A percentile compares a stretch with the other conserved stretches of the same genome.
Evolutionary conservation across 164 flowering plant genomes (phyloP).

Genomic region (Stephania yunnanensis): DNA sequence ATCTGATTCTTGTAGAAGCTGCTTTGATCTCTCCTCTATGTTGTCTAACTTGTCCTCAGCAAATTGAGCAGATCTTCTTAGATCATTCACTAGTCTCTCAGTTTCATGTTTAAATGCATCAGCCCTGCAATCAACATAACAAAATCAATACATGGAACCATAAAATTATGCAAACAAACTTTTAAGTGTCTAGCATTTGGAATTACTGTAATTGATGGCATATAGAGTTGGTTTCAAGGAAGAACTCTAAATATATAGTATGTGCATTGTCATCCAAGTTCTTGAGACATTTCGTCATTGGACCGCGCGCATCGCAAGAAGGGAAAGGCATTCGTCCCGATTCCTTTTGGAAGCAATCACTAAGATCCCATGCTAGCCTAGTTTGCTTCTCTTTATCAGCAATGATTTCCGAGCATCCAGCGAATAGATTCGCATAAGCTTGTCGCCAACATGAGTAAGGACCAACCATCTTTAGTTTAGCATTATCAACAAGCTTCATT

Average conservation of each 20-base stretch:
- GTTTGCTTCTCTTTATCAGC: conserved; percentile 51
- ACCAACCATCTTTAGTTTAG: conserved; percentile 31
- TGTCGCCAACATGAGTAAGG: conserved; percentile 63
- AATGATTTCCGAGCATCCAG: conserved; percentile 57
- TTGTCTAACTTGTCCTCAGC: conserved; percentile 55
- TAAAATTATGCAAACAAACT: background rate
- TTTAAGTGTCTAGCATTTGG: background rate
- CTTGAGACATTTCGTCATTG: conserved; percentile 51
- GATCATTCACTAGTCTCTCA: conserved; percentile 73
- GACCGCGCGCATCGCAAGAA: conserved; percentile 34
- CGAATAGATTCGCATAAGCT: conserved; percentile 56
- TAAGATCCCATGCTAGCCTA: conserved; percentile 73
- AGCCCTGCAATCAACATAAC: conserved; percentile 34
- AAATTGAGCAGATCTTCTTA: conserved; percentile 46
- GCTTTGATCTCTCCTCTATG: conserved; percentile 48
- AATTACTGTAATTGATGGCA: conserved; percentile 86
- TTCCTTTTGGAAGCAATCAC: conserved; percentile 72
- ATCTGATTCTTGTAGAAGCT: conserved; percentile 39
- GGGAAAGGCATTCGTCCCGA: conserved; percentile 64
- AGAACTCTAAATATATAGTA: conserved; percentile 53
- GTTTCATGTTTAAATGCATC: conserved; percentile 58
- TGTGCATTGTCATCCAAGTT: conserved; percentile 40
- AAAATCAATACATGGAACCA: conserved; percentile 1
- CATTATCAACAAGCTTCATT: conserved; percentile 37
- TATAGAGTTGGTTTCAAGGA: conserved; percentile 68